phyloP scores from a whole-genome alignment of 1,284 basidiomycete species.

The Rhodotorula sp. region DNA sequence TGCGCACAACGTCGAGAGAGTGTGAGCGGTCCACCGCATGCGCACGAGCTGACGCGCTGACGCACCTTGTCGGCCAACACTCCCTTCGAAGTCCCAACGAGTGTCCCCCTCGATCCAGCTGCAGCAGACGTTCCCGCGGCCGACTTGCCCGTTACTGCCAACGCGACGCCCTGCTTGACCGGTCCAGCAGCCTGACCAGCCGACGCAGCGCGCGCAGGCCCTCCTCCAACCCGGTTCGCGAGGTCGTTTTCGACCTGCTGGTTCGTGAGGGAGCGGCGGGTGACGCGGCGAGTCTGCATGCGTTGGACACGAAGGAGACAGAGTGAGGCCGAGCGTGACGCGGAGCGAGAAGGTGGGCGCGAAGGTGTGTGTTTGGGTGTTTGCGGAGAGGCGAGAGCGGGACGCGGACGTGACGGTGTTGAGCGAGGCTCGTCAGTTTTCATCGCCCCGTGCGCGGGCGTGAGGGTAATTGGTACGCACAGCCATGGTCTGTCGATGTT shows the following conservation, averaged over 20 bases:
- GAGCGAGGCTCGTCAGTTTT: slow-evolving; percentile 18
- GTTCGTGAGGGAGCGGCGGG: slow-evolving; percentile 30
- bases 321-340: not conserved
- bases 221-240: slow-evolving; percentile 7
- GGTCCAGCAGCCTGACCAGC: not conserved
- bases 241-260: slow-evolving; percentile 37
- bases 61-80: slow-evolving; percentile 32
- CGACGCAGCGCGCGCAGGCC: not conserved
- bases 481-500: slow-evolving; percentile 3
- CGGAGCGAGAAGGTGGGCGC: not conserved
- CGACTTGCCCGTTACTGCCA: slow-evolving; percentile 8
- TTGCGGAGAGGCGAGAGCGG: not conserved
- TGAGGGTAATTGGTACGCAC: not conserved
- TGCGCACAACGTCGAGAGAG: not conserved
- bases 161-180: not conserved
- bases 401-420: slow-evolving; percentile 17
- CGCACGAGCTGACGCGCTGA: not conserved
- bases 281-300: slow-evolving; percentile 36
- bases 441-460: not conserved
- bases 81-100: not conserved
- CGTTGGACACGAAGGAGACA: not conserved
- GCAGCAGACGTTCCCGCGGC: slow-evolving; percentile 7
- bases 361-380: not conserved
- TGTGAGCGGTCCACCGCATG: slow-evolving; percentile 6
- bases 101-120: not conserved